Evolutionary conservation across 768 basidiomycete species (phyloP), one percentile per base, ranked within the genome.

Genomic region (Mycena rebaudengoi): DNA sequence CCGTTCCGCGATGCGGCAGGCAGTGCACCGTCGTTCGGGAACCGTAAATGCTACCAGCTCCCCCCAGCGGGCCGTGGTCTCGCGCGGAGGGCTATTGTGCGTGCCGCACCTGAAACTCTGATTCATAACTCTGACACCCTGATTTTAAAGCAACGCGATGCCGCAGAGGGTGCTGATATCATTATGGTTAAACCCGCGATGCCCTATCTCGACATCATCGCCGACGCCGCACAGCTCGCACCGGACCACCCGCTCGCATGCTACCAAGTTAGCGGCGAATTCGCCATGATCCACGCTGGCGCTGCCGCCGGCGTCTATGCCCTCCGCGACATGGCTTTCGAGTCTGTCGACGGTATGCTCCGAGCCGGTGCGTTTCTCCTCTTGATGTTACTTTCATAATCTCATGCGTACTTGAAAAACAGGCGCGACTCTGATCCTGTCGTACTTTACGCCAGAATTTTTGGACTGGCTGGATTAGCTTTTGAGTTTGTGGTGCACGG

Each of bases 1-100:
- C 98, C 98, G 1, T 99, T 99, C 86, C 84, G 96, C 70, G 98
- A 99, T 67, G 96, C 97, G n/a, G 98, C 98, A 5, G 96, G 97
- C 2, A 97, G 94, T 70, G 95, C 94, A 1, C 96, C 97, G 1
- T 88, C 92, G 13, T 98, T 98, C 61, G 98, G 98, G 5, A 85
- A 99, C 79, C 86, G 98, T 51, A 99, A 98, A 78, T 99, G 98
- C 79, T 99, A 99, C 76, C 98, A 99, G 75, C 88, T 99, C 2
- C 98, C 98, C 5, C 93, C 96, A 1, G 74, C 85, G 18, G 96
- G 87, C 30, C 90, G 92, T 64, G 96, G 96, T 12, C 88, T 99
- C 29, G 98, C 98, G 2, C 86, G 94, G 29, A 87, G 98, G 65
- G 98, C 98, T 1, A 92, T 99, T 54, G 95, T 98, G 72, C 68